A percentile compares a stretch with the other conserved stretches of the same genome.
Conservation (phyloP, 2,329 filamentous ascomycete genomes). For the Stemphylium vesicarium region DNA sequence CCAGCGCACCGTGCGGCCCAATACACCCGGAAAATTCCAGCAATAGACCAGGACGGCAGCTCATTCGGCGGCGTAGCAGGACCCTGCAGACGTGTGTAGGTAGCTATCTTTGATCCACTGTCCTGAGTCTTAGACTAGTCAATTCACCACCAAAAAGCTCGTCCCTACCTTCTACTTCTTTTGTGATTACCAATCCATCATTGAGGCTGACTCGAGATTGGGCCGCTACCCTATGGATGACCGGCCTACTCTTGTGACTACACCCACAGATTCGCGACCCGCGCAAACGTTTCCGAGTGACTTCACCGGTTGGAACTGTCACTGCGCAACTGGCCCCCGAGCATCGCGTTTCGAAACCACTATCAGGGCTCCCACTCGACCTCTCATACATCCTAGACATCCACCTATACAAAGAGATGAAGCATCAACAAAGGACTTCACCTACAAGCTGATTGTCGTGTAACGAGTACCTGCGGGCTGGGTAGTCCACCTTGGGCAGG, state of each 20-base stretch:
- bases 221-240: conserved; percentile 27
- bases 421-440: conserved; percentile 14
- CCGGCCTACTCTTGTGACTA: not conserved
- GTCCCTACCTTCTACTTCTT: not conserved
- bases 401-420: conserved; percentile 5
- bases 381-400: conserved; percentile 1
- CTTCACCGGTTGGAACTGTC: not conserved
- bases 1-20: not conserved
- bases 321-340: not conserved
- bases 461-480: conserved; percentile 24
- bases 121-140: conserved; percentile 19
- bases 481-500: conserved; percentile 20
- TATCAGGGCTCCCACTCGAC: not conserved
- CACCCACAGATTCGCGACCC: not conserved
- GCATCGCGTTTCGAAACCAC: not conserved
- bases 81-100: not conserved
- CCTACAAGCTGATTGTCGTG: conserved; percentile 17
- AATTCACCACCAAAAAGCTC: conserved; percentile 8
- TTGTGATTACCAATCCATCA: conserved; percentile 9
- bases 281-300: not conserved
- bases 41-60: not conserved
- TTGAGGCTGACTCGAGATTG: conserved; percentile 22
- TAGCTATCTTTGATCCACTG: conserved; percentile 24
- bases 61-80: not conserved
- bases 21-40: not conserved